Percentiles rank a stretch among this genome's conserved stretches.
phyloP scores from a whole-genome alignment of 2,329 filamentous ascomycete genomes.

The Aspergillus oerlinghausenensis region DNA sequence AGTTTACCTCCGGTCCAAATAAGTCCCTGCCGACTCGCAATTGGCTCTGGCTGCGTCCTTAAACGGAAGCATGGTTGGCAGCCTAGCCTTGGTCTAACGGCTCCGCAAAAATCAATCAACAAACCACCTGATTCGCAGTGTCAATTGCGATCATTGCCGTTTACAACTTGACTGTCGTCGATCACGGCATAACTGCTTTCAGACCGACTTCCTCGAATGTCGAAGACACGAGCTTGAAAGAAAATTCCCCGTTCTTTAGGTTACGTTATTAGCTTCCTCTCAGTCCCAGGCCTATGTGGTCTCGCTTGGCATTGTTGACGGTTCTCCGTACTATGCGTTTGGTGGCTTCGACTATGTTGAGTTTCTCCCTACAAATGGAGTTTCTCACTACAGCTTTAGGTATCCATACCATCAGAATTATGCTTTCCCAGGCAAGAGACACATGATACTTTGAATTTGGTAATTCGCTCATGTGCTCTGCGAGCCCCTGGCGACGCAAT shows the following conservation, averaged over 20 bases:
- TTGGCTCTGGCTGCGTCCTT: neutral
- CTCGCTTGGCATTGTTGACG: neutral
- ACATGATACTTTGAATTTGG: neutral
- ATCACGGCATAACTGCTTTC: neutral
- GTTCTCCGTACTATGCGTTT: neutral
- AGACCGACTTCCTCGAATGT: neutral
- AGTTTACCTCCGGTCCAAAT: conserved; percentile 3
- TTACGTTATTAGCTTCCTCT: too few relatives aligned
- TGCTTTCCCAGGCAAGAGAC: neutral
- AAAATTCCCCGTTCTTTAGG: neutral
- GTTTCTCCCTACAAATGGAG: neutral
- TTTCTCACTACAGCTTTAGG: neutral
- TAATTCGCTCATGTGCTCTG: neutral
- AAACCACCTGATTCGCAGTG: neutral
- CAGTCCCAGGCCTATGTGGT: neutral
- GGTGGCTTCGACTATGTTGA: neutral
- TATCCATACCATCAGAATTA: neutral
- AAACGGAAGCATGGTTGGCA: neutral
- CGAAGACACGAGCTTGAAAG: neutral
- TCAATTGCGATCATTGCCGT: neutral
- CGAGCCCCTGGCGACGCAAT: neutral
- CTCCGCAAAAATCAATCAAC: neutral
- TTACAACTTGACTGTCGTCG: neutral
- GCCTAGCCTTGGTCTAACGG: neutral
- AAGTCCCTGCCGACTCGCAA: neutral